Conservation (phyloP, 805 yeast species). For the Yarrowia porcina region DNA sequence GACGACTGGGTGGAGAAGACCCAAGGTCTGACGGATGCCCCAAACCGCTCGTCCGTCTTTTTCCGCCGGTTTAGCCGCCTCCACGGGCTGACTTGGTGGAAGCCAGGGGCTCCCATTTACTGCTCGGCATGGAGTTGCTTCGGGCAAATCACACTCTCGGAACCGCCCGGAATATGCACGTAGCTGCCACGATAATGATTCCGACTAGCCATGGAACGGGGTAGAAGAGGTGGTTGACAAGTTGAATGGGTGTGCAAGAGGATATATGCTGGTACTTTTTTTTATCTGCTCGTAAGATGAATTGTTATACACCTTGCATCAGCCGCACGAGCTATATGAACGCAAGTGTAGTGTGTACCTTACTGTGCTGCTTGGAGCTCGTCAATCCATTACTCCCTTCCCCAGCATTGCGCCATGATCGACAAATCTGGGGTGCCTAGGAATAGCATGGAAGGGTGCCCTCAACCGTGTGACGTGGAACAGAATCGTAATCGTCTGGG, state of each 20-base stretch:
- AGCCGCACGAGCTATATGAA: not conserved
- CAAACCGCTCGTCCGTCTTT: not conserved
- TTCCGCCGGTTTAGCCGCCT: not conserved
- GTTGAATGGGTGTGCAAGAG: too few relatives aligned
- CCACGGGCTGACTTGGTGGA: too few relatives aligned
- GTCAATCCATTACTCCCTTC: too few relatives aligned
- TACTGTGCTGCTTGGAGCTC: too few relatives aligned
- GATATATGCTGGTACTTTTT: too few relatives aligned
- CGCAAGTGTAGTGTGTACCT: too few relatives aligned
- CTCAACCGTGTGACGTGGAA: not conserved
- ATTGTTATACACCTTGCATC: not conserved
- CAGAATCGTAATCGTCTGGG: not conserved
- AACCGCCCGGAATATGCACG: constrained; percentile 3
- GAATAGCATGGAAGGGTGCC: not conserved
- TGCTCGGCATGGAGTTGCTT: not conserved
- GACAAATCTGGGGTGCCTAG: not conserved
- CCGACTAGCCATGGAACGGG: not conserved
- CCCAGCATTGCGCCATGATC: not conserved
- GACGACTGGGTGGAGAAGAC: not conserved
- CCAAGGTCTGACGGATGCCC: not conserved
- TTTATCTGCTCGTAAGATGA: too few relatives aligned
- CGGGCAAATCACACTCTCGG: constrained; percentile 25
- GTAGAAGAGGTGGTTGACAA: not conserved
- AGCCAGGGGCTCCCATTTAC: too few relatives aligned
- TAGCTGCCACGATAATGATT: constrained; percentile 14